Evolutionary conservation across 2,329 filamentous ascomycete genomes (phyloP).

Genomic region (Colletotrichum gloeosporioides): DNA sequence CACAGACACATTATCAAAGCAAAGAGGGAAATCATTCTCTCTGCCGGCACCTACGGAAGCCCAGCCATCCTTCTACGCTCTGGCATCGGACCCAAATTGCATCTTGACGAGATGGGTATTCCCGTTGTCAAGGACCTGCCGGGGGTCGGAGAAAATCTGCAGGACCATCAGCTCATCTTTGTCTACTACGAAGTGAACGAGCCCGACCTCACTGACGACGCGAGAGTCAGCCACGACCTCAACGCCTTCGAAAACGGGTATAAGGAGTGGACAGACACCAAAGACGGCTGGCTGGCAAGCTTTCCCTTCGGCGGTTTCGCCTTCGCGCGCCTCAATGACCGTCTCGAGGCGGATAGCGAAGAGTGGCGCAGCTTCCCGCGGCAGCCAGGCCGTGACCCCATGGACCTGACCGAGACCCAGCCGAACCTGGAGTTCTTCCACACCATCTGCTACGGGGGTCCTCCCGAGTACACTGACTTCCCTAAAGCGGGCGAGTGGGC

Average conservation of each 20-base stretch:
- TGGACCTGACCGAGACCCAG: not conserved
- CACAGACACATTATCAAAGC: not conserved
- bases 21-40: conserved; percentile 51
- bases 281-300: not conserved
- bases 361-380: not conserved
- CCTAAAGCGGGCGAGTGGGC: not conserved
- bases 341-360: not conserved
- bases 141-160: conserved; percentile 52
- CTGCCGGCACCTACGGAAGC: conserved; percentile 53
- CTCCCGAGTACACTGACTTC: not conserved
- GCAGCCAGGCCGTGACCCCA: not conserved
- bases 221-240: not conserved
- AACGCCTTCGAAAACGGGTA: not conserved
- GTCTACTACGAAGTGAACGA: not conserved
- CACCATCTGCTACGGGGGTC: not conserved
- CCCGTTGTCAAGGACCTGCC: conserved; percentile 47
- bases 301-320: not conserved
- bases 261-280: not conserved
- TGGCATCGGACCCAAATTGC: conserved; percentile 49
- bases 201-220: not conserved
- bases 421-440: not conserved
- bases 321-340: not conserved
- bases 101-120: conserved; percentile 49
- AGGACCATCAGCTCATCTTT: conserved; percentile 34
- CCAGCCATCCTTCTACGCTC: conserved; percentile 57